These are phyloP conservation scores for Mycena leptocephala DNA, from an alignment of 768 basidiomycete species.

Conservation along the genomic window DNA sequence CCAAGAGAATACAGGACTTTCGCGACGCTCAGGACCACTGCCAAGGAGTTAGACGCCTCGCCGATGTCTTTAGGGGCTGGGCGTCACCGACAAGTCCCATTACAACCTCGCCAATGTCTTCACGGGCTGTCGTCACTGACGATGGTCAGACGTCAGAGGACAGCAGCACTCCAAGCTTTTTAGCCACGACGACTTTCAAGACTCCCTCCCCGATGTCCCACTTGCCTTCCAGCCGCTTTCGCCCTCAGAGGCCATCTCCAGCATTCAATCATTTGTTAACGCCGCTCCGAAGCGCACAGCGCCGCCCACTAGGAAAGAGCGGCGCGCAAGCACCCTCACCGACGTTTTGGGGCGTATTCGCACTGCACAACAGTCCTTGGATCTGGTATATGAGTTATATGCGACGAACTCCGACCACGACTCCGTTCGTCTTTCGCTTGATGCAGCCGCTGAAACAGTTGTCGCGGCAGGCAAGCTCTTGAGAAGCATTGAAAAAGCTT, in stretches of 20 bases:
- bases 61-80: constrained; percentile 14
- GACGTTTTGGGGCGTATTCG: constrained; percentile 22
- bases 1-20: neutral
- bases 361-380: constrained; percentile 7
- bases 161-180: constrained; percentile 33
- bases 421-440: constrained; percentile 18
- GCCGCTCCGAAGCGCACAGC: constrained; percentile 7
- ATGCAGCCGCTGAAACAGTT: constrained; percentile 27
- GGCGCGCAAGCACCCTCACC: constrained; percentile 16
- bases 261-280: constrained; percentile 17
- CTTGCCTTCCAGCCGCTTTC: constrained; percentile 22
- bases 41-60: neutral
- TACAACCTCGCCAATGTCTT: neutral
- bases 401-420: constrained; percentile 23
- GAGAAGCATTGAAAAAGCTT: constrained; percentile 17
- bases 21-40: neutral
- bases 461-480: constrained; percentile 20
- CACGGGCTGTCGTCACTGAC: constrained; percentile 7
- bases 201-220: constrained; percentile 18
- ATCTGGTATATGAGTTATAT: constrained; percentile 14
- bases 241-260: constrained; percentile 14
- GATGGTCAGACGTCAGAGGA: constrained; percentile 20
- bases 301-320: constrained; percentile 26
- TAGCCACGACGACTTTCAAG: constrained; percentile 26
- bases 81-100: too few relatives aligned